These are phyloP conservation scores for Litsea cubeba DNA, from an alignment of 164 flowering plant genomes.

Conservation along the genomic window DNA sequence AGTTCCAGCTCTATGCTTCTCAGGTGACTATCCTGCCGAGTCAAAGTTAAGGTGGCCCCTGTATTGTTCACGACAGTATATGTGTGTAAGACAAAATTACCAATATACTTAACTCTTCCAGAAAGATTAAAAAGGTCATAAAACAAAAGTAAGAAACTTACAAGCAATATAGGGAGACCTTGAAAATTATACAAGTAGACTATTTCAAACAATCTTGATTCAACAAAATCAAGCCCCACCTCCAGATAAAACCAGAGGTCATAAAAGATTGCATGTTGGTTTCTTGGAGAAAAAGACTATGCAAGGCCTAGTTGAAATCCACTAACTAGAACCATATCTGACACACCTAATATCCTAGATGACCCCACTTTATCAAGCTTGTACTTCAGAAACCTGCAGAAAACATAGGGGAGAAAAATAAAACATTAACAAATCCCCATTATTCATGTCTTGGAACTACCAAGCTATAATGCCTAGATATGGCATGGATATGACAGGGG, in stretches of 20 bases:
- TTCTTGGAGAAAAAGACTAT: background rate
- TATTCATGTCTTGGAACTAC: background rate
- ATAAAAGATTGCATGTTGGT: background rate
- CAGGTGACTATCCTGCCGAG: slow-evolving; percentile 11
- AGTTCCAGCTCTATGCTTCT: slow-evolving; percentile 20
- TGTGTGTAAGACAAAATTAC: background rate
- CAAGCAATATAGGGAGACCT: background rate
- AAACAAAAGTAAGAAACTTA: background rate
- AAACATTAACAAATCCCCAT: background rate
- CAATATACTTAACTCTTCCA: background rate
- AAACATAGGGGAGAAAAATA: background rate
- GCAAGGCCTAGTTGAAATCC: background rate
- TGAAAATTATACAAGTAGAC: background rate
- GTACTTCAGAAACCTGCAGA: background rate
- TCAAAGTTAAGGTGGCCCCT: slow-evolving; percentile 5
- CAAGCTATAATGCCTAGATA: background rate
- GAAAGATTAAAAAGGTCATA: background rate
- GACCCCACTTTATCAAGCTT: background rate
- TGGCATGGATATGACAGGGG: too few species aligned
- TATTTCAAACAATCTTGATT: slow-evolving; percentile 1
- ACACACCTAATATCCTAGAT: background rate
- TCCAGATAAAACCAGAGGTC: background rate
- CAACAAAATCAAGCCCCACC: background rate
- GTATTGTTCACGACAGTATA: background rate
- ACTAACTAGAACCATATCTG: background rate